Percentiles rank a stretch among this genome's conserved stretches.
phyloP scores from a whole-genome alignment of 2,329 filamentous ascomycete species.

The Alternaria solani region DNA sequence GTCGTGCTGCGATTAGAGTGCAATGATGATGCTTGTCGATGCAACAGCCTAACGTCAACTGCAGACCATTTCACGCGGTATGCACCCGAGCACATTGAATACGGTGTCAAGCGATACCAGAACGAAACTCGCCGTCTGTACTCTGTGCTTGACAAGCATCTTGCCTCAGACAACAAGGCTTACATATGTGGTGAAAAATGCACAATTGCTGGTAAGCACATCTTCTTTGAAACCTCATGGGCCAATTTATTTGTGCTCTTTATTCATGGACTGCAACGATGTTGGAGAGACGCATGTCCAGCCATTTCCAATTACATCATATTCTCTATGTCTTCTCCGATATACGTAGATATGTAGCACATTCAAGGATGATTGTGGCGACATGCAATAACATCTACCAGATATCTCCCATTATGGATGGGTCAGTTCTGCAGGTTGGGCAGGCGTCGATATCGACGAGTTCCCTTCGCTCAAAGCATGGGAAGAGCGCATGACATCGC shows the following conservation, averaged over 20 bases:
- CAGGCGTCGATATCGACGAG: constrained; percentile 73
- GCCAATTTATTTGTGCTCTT: not conserved
- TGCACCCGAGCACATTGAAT: constrained; percentile 81
- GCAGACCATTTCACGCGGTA: constrained; percentile 82
- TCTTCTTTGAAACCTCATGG: not conserved
- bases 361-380: not conserved
- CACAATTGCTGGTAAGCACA: constrained; percentile 58
- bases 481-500: constrained; percentile 73
- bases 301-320: not conserved
- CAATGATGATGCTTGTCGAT: not conserved
- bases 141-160: constrained; percentile 75
- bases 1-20: not conserved
- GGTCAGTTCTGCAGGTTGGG: constrained; percentile 68
- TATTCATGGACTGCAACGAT: not conserved
- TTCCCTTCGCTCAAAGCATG: constrained; percentile 81
- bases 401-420: constrained; percentile 85
- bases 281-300: not conserved
- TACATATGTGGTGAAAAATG: constrained; percentile 70
- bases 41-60: constrained; percentile 7
- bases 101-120: constrained; percentile 81
- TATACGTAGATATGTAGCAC: not conserved
- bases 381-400: constrained; percentile 16
- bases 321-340: not conserved
- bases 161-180: constrained; percentile 60
- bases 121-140: constrained; percentile 88